A percentile compares a stretch with the other conserved stretches of the same genome.
Conservation (phyloP, 169 alveolate genomes). For the Eimeria tenella region DNA sequence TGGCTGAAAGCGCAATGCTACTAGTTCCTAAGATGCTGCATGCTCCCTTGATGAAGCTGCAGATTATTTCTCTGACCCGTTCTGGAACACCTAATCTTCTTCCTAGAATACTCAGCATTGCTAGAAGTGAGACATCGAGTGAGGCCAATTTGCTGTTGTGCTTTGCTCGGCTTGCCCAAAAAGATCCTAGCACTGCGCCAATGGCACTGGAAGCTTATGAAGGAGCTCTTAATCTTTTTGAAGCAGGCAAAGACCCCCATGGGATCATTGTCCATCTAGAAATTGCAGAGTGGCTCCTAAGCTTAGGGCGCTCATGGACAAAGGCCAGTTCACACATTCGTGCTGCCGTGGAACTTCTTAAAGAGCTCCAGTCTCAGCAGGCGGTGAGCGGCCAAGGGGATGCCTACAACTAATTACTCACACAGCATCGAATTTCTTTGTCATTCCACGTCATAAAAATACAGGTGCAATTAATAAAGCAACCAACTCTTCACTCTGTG, state of each 20-base stretch:
- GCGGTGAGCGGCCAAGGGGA: neutral
- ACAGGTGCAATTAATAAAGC: too few species aligned
- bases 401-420: neutral
- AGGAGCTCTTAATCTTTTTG: conserved; percentile 29
- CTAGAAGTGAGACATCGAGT: conserved; percentile 44
- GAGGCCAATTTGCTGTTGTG: conserved; percentile 50
- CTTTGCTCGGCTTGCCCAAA: conserved; percentile 70
- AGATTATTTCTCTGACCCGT: conserved; percentile 57
- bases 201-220: conserved; percentile 60
- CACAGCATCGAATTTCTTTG: neutral
- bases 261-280: conserved; percentile 52
- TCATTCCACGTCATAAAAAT: too few species aligned
- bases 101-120: conserved; percentile 34
- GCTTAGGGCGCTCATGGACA: conserved; percentile 46
- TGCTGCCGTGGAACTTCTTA: conserved; percentile 53
- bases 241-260: conserved; percentile 29
- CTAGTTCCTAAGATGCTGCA: conserved; percentile 60
- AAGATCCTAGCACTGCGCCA: neutral
- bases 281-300: conserved; percentile 64
- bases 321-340: conserved; percentile 60
- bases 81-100: conserved; percentile 35
- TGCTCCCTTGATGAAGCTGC: conserved; percentile 50
- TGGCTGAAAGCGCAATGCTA: conserved; percentile 54
- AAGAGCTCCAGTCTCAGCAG: neutral
- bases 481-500: too few species aligned